Evolutionary conservation across 805 yeast genomes (phyloP).

Genomic region (Grigorovia transvaalensis): DNA sequence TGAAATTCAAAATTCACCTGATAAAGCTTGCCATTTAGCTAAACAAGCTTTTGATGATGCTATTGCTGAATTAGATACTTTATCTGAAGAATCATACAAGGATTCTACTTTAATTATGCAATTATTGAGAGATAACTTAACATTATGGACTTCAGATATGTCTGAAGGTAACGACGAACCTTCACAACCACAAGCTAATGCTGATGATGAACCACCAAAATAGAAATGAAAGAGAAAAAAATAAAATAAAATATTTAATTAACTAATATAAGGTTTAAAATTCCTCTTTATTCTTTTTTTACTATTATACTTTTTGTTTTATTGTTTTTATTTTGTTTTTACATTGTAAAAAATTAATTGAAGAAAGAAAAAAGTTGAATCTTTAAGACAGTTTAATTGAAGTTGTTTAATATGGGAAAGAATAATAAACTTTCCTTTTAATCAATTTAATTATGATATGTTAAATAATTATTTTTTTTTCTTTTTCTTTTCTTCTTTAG

Average conservation of each 20-base stretch:
- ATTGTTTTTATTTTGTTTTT: background rate
- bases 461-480: background rate
- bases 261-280: background rate
- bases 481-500: background rate
- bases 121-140: conserved; percentile 94
- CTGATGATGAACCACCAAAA: conserved; percentile 6
- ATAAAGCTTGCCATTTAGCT: conserved; percentile 97
- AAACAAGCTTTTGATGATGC: conserved; percentile 99
- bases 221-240: too few relatives aligned
- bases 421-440: too few relatives aligned
- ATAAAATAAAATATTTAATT: background rate
- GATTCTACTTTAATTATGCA: conserved; percentile 99
- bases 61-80: conserved; percentile 94
- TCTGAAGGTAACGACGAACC: conserved; percentile 64
- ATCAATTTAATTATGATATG: too few relatives aligned
- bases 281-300: background rate
- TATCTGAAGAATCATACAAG: conserved; percentile 96
- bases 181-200: conserved; percentile 12
- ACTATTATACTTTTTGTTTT: too few relatives aligned
- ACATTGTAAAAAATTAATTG: too few relatives aligned
- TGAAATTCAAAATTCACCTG: conserved; percentile 96
- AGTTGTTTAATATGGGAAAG: too few relatives aligned
- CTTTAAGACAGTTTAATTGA: too few relatives aligned
- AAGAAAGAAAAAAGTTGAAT: too few relatives aligned
- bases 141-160: conserved; percentile 95